A percentile compares a stretch with the other conserved stretches of the same genome.
Evolutionary conservation across 1,284 basidiomycete species (phyloP).

Genomic region (Tausonia pullulans): DNA sequence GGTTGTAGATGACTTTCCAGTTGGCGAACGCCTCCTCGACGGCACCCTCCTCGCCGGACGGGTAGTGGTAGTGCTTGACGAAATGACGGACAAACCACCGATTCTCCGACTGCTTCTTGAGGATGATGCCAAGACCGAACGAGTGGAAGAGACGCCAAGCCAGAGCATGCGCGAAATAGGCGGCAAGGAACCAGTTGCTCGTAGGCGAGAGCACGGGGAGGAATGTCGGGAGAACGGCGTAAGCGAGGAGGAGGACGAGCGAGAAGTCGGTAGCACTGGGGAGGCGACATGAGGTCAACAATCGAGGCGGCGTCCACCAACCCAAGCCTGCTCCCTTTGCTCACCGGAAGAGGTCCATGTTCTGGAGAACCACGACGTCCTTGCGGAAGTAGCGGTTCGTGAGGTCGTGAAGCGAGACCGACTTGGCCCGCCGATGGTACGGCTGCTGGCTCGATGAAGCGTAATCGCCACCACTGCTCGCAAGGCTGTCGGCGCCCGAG

Average conservation of each 20-base stretch:
- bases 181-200: slow-evolving; percentile 36
- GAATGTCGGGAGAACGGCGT: slow-evolving; percentile 41
- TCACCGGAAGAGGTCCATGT: slow-evolving; percentile 75
- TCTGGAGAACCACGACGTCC: slow-evolving; percentile 68
- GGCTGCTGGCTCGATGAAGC: not conserved
- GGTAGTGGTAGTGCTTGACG: slow-evolving; percentile 81
- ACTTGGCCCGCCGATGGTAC: slow-evolving; percentile 20
- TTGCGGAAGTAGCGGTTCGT: slow-evolving; percentile 82
- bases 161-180: slow-evolving; percentile 74
- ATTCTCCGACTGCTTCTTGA: slow-evolving; percentile 70
- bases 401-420: slow-evolving; percentile 70
- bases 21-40: slow-evolving; percentile 84
- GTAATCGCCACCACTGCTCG: not conserved
- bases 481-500: not conserved
- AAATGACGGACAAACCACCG: slow-evolving; percentile 91
- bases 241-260: slow-evolving; percentile 48
- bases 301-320: not conserved
- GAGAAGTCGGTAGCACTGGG: slow-evolving; percentile 57
- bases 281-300: not conserved
- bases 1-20: slow-evolving; percentile 89
- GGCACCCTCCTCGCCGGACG: slow-evolving; percentile 49
- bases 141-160: slow-evolving; percentile 81
- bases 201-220: slow-evolving; percentile 29
- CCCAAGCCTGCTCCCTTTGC: slow-evolving; percentile 19
- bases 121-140: slow-evolving; percentile 70